phyloP scores from a whole-genome alignment of 2,329 filamentous ascomycete genomes.

The Colletotrichum tofieldiae region DNA sequence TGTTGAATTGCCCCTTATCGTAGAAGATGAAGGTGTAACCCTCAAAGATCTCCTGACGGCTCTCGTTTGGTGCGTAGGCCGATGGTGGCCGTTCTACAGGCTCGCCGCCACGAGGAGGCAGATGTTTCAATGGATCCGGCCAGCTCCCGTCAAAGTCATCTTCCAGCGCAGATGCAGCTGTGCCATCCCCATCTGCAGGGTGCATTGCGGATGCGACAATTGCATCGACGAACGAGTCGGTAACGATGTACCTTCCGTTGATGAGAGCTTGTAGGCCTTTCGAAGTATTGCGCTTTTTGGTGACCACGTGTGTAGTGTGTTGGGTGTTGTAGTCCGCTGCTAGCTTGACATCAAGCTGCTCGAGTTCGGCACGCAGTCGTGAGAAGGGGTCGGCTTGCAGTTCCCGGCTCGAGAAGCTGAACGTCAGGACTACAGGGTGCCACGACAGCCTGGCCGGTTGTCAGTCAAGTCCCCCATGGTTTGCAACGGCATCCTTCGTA shows the following conservation, averaged over 20 bases:
- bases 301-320: conserved; percentile 88
- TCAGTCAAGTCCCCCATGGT: background rate
- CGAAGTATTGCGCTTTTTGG: conserved; percentile 90
- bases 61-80: conserved; percentile 80
- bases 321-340: conserved; percentile 78
- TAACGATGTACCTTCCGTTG: conserved; percentile 84
- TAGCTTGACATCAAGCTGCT: conserved; percentile 91
- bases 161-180: conserved; percentile 75
- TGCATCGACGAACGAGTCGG: conserved; percentile 80
- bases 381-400: conserved; percentile 76
- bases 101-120: conserved; percentile 84
- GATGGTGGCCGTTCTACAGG: conserved; percentile 77
- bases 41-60: conserved; percentile 81
- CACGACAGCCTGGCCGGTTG: conserved; percentile 76
- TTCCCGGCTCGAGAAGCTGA: conserved; percentile 82
- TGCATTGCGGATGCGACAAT: conserved; percentile 74
- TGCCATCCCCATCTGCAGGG: conserved; percentile 62
- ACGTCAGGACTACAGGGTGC: conserved; percentile 85
- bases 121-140: conserved; percentile 80
- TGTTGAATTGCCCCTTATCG: conserved; percentile 81
- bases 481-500: conserved; percentile 49
- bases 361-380: conserved; percentile 76
- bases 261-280: conserved; percentile 90
- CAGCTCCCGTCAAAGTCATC: conserved; percentile 84
- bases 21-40: conserved; percentile 93